phyloP scores from a whole-genome alignment of 352 stramenopile genomes.

The Pythium vanterpoolii region DNA sequence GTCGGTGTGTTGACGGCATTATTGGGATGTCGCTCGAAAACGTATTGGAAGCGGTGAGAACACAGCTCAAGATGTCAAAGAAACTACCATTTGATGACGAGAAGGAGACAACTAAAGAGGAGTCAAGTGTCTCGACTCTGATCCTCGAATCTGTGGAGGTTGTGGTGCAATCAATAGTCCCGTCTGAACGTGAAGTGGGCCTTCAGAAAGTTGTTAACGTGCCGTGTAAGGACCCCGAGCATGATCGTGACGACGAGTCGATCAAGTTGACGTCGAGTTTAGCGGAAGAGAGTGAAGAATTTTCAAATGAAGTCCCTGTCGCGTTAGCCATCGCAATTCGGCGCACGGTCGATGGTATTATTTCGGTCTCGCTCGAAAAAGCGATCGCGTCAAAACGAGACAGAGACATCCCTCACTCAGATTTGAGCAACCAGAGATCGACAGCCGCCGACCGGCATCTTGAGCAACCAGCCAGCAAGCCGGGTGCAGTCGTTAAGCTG shows the following conservation, averaged over 20 bases:
- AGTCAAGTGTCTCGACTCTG: background rate
- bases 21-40: slow-evolving; percentile 34
- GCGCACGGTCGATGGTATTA: slow-evolving; percentile 16
- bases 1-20: slow-evolving; percentile 35
- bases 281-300: background rate
- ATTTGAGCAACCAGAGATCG: background rate
- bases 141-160: slow-evolving; percentile 16
- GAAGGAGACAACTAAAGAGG: background rate
- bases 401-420: background rate
- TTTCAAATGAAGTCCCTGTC: slow-evolving; percentile 13
- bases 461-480: background rate
- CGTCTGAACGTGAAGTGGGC: background rate
- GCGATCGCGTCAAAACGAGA: background rate
- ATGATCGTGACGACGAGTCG: background rate
- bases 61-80: background rate
- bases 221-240: background rate
- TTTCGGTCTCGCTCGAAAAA: slow-evolving; percentile 20
- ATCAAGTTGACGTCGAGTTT: background rate
- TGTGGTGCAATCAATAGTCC: slow-evolving; percentile 10
- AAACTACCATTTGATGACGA: background rate
- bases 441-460: background rate
- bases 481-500: background rate
- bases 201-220: background rate
- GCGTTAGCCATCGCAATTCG: slow-evolving; percentile 23
- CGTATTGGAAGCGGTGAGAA: slow-evolving; percentile 26